Base-by-base conservation (phyloP, 1,284 basidiomycete species). In the Cystobasidiaceae sp. region DNA sequence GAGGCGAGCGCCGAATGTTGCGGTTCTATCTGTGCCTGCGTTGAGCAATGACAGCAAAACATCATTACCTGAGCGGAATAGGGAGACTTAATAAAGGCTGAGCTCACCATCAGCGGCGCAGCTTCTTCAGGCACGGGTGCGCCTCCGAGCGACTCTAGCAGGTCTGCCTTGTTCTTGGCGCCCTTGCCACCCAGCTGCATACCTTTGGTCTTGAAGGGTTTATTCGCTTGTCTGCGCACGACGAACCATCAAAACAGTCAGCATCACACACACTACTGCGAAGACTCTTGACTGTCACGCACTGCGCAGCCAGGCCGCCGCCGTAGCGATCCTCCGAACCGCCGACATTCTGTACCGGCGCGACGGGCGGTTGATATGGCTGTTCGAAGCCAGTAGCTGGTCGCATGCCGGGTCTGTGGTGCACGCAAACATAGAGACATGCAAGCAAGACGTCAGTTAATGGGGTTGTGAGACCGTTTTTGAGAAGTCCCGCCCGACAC, bases 111-210 rank as follows among this genome's bases (percentile, higher is more conserved):
- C 32, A 52, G 39, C 15, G 55, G 46, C 6, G 37, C 34, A 44
- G 41, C 52, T 37, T 55, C 49, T 21, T 65, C 61, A 3, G 48
- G 43, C n/a, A 86, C 79, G 11, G 83, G 83, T 70, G 90, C 90
- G 11, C 74, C 74, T n/a, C 90, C 91, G 15, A 97, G 81, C 2
- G 89, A 86, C 74, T 92, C 90, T 48, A 96, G 79, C 21, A 97
- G 79, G 71, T 94, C 92, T 21, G 88, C 85, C 54, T 86, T 2
- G 63, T 74, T 74, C 33, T 51, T 51, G 11, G 67, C 55, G 15
- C 60, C 57, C 43, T 69, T 69, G 37, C 69, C 83, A 37, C 93
- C 93, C n/a, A 98, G 83, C 76, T 97, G 97, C 94, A 98, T 97
- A 32, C 94, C 93, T 33, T 87, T 85, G 57, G 88, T 86, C 81